Evolutionary conservation across 169 alveolate genomes (phyloP).

Genomic region (Theileria annulata): DNA sequence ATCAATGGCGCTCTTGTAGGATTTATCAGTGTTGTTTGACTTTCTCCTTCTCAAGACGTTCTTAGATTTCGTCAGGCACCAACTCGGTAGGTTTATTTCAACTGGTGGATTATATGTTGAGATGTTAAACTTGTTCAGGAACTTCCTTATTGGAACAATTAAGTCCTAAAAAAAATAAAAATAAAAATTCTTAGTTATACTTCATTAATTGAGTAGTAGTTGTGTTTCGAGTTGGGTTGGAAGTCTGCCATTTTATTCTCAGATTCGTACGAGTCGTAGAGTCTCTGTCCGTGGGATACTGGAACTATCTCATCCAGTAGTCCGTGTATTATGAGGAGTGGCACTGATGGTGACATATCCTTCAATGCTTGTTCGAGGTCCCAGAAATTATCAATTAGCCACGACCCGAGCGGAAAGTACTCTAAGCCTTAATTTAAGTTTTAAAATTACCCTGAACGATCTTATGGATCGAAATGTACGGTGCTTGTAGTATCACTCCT

Average conservation of each 20-base stretch:
- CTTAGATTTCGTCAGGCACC: constrained; percentile 59
- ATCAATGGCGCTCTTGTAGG: neutral
- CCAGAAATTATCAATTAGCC: constrained; percentile 74
- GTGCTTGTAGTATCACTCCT: constrained; percentile 84
- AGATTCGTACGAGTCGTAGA: constrained; percentile 68
- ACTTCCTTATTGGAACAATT: constrained; percentile 45
- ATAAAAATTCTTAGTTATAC: constrained; percentile 34
- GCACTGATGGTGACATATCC: constrained; percentile 65
- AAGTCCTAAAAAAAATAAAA: constrained; percentile 40
- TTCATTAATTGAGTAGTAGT: constrained; percentile 70
- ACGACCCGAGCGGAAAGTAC: constrained; percentile 70
- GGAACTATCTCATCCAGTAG: constrained; percentile 79
- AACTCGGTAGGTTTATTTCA: constrained; percentile 48
- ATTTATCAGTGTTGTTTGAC: neutral
- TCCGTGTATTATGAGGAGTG: constrained; percentile 81
- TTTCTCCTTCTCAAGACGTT: neutral
- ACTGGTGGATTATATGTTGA: constrained; percentile 26
- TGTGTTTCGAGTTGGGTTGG: constrained; percentile 73
- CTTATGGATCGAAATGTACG: constrained; percentile 78
- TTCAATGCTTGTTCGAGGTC: constrained; percentile 62
- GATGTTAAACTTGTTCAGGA: constrained; percentile 23
- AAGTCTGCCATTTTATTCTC: constrained; percentile 71
- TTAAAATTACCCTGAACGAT: constrained; percentile 72
- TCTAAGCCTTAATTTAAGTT: constrained; percentile 26
- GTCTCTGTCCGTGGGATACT: constrained; percentile 77